These are phyloP conservation scores for Glebionis coronaria DNA, from an alignment of 129 eudicot species.

Conservation along the genomic window DNA sequence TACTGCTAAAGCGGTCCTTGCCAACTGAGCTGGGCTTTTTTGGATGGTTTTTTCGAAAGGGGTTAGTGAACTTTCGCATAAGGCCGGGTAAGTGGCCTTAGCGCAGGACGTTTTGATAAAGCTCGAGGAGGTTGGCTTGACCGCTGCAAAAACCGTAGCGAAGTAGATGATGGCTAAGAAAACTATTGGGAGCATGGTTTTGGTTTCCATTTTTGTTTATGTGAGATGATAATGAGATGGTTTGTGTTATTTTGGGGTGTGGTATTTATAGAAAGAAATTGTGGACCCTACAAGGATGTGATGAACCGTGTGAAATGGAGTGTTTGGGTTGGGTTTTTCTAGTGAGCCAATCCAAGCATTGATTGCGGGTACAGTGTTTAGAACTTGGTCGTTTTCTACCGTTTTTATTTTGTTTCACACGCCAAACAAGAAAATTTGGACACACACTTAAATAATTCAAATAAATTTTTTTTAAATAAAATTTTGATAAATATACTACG, in stretches of 20 bases:
- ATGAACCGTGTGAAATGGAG: slow-evolving; percentile 29
- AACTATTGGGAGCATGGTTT: neutral
- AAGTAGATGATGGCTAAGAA: slow-evolving; percentile 29
- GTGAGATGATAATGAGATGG: too few species aligned
- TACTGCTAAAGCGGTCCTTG: slow-evolving; percentile 57
- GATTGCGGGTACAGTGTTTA: slow-evolving; percentile 15
- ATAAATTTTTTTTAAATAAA: too few species aligned
- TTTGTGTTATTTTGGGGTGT: too few species aligned
- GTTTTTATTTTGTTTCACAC: slow-evolving; percentile 5
- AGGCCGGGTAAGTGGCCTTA: slow-evolving; percentile 53
- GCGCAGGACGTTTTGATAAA: slow-evolving; percentile 61
- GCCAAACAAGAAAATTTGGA: neutral
- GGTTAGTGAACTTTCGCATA: slow-evolving; percentile 62
- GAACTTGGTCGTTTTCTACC: slow-evolving; percentile 18
- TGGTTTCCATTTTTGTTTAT: slow-evolving; percentile 22
- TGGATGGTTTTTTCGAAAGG: slow-evolving; percentile 46
- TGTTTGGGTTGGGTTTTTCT: neutral
- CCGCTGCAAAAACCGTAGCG: slow-evolving; percentile 17
- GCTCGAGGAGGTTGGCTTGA: slow-evolving; percentile 29
- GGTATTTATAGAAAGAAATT: neutral
- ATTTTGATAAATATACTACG: too few species aligned
- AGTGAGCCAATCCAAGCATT: slow-evolving; percentile 22
- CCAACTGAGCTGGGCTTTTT: slow-evolving; percentile 48
- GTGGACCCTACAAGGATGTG: neutral
- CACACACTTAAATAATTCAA: neutral